These are phyloP conservation scores for Persicaria maculosa DNA, from an alignment of 148 eudicot genomes.

Conservation along the genomic window DNA sequence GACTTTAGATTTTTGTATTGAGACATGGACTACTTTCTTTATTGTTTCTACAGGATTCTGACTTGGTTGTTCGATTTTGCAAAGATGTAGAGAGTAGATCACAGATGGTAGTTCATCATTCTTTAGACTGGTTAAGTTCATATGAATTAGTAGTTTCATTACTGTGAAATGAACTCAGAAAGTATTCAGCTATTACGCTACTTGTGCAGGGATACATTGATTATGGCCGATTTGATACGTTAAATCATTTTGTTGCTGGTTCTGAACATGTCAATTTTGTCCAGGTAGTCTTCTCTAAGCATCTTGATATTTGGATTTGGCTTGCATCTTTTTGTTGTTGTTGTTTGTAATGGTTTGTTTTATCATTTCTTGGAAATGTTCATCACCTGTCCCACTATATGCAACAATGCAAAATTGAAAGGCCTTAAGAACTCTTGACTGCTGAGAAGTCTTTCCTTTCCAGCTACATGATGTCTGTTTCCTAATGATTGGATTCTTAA, in stretches of 20 bases:
- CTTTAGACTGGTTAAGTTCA: neutral
- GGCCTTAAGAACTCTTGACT: neutral
- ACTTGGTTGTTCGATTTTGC: conserved; percentile 78
- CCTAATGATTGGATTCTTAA: neutral
- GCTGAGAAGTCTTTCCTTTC: neutral
- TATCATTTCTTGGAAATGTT: neutral
- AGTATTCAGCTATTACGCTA: neutral
- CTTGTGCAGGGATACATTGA: conserved; percentile 68
- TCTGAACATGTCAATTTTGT: conserved; percentile 58
- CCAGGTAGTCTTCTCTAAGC: conserved; percentile 43
- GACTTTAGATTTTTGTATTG: neutral
- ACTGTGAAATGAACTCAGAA: neutral
- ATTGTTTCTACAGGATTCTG: conserved; percentile 54
- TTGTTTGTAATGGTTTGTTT: neutral
- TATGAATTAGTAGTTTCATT: neutral
- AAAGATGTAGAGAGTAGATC: conserved; percentile 90
- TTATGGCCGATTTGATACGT: conserved; percentile 77
- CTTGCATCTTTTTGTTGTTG: neutral
- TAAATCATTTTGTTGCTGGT: conserved; percentile 62
- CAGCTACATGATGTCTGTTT: neutral
- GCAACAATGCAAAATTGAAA: neutral
- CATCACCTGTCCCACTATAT: neutral
- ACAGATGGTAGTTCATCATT: conserved; percentile 37
- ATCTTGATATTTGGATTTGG: neutral
- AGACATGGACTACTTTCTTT: neutral